phyloP scores from a whole-genome alignment of 2,329 filamentous ascomycete genomes.

The Pseudocercospora cruenta region DNA sequence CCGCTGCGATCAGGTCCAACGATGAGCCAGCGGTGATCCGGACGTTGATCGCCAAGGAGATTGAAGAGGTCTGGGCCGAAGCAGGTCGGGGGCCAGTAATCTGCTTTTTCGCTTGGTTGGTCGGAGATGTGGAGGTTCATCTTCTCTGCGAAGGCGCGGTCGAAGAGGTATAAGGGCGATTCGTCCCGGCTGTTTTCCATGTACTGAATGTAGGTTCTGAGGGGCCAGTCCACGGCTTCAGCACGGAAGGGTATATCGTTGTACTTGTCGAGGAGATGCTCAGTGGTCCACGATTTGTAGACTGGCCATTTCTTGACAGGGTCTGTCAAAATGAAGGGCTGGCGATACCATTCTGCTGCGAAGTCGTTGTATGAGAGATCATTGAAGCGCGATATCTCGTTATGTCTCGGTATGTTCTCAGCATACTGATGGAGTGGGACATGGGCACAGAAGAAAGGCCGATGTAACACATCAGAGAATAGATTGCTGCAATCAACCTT shows the following conservation, averaged over 20 bases:
- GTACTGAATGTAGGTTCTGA: conserved; percentile 79
- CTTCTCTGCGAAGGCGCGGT: conserved; percentile 82
- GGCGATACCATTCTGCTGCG: conserved; percentile 72
- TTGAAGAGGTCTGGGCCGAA: conserved; percentile 87
- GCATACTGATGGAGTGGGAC: conserved; percentile 69
- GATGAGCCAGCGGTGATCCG: conserved; percentile 91
- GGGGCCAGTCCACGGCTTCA: conserved; percentile 90
- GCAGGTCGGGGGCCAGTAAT: conserved; percentile 79
- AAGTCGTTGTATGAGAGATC: conserved; percentile 76
- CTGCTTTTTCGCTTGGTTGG: conserved; percentile 48
- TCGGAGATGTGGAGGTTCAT: conserved; percentile 67
- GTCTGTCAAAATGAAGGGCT: conserved; percentile 82
- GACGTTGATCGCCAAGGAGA: conserved; percentile 74
- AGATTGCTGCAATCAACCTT: conserved; percentile 73
- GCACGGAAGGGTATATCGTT: conserved; percentile 74
- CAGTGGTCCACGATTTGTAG: conserved; percentile 72
- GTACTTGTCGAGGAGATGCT: conserved; percentile 68
- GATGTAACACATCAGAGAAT: conserved; percentile 87
- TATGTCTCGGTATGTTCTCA: conserved; percentile 70
- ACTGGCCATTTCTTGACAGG: conserved; percentile 83
- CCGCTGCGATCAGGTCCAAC: conserved; percentile 84
- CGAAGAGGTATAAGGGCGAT: conserved; percentile 90
- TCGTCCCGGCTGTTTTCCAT: conserved; percentile 73
- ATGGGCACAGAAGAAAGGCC: conserved; percentile 87
- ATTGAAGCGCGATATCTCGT: conserved; percentile 71